A percentile compares a stretch with the other conserved stretches of the same genome.
Conservation (phyloP, 2,329 filamentous ascomycete genomes). For the Trichoderma brevicompactum region DNA sequence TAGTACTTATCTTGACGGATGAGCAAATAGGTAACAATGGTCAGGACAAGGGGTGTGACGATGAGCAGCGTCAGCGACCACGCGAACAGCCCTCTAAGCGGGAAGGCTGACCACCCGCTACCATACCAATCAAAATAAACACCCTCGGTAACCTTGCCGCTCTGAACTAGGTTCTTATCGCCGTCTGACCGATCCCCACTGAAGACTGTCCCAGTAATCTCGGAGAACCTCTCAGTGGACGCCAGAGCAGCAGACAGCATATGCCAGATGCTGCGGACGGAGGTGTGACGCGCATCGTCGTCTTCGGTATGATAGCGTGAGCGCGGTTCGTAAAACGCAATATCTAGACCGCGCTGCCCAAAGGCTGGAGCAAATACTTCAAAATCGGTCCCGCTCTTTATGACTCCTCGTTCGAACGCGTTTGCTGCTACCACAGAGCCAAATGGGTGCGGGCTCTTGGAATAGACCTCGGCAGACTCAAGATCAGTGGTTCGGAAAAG, state of each 20-base stretch:
- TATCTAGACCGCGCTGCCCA: constrained; percentile 84
- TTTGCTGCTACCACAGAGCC: constrained; percentile 82
- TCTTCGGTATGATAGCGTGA: constrained; percentile 89
- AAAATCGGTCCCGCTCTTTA: constrained; percentile 90
- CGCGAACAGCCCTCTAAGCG: constrained; percentile 82
- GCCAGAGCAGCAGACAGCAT: constrained; percentile 86
- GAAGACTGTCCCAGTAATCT: constrained; percentile 69
- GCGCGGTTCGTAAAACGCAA: constrained; percentile 88
- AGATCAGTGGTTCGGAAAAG: constrained; percentile 88
- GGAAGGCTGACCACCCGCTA: constrained; percentile 75
- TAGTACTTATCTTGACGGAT: constrained; percentile 82
- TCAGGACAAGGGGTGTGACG: constrained; percentile 73
- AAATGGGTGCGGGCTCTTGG: constrained; percentile 73
- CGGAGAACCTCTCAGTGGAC: constrained; percentile 72
- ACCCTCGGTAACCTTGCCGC: constrained; percentile 67
- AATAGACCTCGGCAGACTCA: constrained; percentile 81
- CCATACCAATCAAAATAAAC: constrained; percentile 98
- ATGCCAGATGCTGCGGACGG: constrained; percentile 77
- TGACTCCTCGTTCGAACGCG: constrained; percentile 77
- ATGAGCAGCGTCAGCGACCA: constrained; percentile 84
- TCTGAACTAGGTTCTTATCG: constrained; percentile 64
- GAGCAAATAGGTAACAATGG: constrained; percentile 70
- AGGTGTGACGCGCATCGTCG: constrained; percentile 82
- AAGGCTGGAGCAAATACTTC: constrained; percentile 76
- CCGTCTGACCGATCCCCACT: constrained; percentile 60